Evolutionary conservation across 2,329 filamentous ascomycete genomes (phyloP), one percentile per base, ranked within the genome.

Genomic region (Cercospora brassicicola): DNA sequence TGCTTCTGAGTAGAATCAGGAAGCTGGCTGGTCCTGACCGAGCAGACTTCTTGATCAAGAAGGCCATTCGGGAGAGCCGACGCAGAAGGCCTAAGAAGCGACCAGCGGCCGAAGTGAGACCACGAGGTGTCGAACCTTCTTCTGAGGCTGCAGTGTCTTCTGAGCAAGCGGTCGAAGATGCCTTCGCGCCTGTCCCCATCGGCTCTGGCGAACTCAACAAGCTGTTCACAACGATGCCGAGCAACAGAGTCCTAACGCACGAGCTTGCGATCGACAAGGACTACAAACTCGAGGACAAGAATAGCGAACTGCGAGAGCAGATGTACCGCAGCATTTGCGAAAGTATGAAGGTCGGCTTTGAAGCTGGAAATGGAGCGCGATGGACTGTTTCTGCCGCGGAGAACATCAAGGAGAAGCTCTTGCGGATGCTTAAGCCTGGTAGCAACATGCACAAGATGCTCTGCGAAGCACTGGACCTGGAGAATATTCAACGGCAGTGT

Each of bases 221-320:
- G 79, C 69, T 86, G 83, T 80, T 89, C 74, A 87, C 87, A 8
- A 81, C 85, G 6, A 83, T 94, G 56, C 91, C 91, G 0, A 86
- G 90, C 67, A 95, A 94, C 73, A 85, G 92, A 28, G 82, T 91
- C 10, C 83, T 94, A 15, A 89, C 93, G 0, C 92, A 94, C 76
- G 92, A 94, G 79, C 81, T 95, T 55, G 89, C 91, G 8, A 90
- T 95, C 72, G 91, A 94, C 78, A 89, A 88, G 73, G 89, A 93
- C 72, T 94, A 90, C 76, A 88, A 90, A 59, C 89, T 94, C 56
- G 71, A 75, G 45, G 89, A 91, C 59, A 78, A 84, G 83, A 77
- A 87, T 84, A 80, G 88, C 84, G 78, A 83, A 68, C 65, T 84
- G 56, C 86, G 88, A 79, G 81, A 89, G 84, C 84, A 87, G 79